A percentile compares a stretch with the other conserved stretches of the same genome.
phyloP scores from a whole-genome alignment of 345 rosid genomes.

The Isatis tinctoria region DNA sequence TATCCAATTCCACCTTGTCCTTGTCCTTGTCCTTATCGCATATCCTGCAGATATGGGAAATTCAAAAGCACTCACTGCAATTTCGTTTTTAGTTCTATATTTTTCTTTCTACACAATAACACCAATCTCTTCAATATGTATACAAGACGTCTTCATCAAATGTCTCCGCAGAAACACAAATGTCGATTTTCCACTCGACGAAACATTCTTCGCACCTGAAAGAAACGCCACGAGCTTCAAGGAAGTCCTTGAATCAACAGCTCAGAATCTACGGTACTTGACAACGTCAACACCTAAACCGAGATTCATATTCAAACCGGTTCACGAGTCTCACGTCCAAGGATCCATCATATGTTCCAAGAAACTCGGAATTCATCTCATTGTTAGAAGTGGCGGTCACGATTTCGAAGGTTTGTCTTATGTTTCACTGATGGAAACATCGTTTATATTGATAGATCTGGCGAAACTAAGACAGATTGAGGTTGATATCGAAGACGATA shows the following conservation, averaged over 20 bases:
- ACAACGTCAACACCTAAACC: slow-evolving; percentile 45
- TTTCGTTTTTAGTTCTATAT: neutral
- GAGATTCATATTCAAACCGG: slow-evolving; percentile 45
- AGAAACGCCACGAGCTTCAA: slow-evolving; percentile 33
- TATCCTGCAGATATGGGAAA: neutral
- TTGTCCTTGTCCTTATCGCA: neutral
- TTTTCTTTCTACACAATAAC: neutral
- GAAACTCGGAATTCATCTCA: slow-evolving; percentile 36
- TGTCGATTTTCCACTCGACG: slow-evolving; percentile 16
- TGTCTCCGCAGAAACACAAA: slow-evolving; percentile 37
- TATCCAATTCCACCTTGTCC: neutral
- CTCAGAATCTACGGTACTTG: slow-evolving; percentile 44
- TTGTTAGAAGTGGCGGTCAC: slow-evolving; percentile 61
- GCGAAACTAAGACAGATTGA: slow-evolving; percentile 38
- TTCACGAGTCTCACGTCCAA: slow-evolving; percentile 51
- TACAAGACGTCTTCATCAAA: slow-evolving; percentile 35
- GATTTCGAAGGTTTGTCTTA: slow-evolving; percentile 61
- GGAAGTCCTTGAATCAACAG: slow-evolving; percentile 36
- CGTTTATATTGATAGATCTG: slow-evolving; percentile 51
- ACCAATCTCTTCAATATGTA: neutral
- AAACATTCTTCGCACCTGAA: slow-evolving; percentile 26
- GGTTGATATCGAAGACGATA: slow-evolving; percentile 37
- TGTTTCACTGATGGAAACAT: slow-evolving; percentile 41
- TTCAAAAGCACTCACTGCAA: neutral
- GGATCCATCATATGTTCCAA: slow-evolving; percentile 52